phyloP scores from a whole-genome alignment of 2,329 filamentous ascomycete genomes.

The Bipolaris victoriae region DNA sequence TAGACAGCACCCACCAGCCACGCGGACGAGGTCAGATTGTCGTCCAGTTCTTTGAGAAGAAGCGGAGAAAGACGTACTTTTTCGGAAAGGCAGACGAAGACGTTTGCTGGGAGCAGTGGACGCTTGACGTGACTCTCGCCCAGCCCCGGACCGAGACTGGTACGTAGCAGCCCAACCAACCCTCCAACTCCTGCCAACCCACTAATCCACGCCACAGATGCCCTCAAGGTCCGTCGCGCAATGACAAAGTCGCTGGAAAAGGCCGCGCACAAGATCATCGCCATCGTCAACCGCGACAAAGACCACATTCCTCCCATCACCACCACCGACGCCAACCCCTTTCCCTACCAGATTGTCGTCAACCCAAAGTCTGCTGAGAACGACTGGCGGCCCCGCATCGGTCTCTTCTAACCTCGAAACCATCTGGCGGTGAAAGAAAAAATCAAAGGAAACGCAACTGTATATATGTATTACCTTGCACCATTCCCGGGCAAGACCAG shows the following conservation, averaged over 20 bases:
- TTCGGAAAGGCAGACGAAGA: slow-evolving; percentile 85
- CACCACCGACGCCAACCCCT: slow-evolving; percentile 88
- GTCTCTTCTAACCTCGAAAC: slow-evolving; percentile 47
- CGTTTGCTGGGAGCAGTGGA: slow-evolving; percentile 97
- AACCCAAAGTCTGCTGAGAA: slow-evolving; percentile 71
- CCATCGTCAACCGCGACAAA: slow-evolving; percentile 84
- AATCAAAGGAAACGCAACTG: slow-evolving; percentile 13
- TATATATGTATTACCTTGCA: slow-evolving; percentile 32
- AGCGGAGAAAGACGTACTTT: slow-evolving; percentile 75
- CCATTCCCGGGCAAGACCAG: slow-evolving; percentile 16
- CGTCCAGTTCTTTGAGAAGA: slow-evolving; percentile 95
- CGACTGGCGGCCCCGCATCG: slow-evolving; percentile 79
- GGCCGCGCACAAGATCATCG: slow-evolving; percentile 87
- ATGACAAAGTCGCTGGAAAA: slow-evolving; percentile 91
- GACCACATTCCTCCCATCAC: slow-evolving; percentile 98
- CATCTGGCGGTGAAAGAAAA: background rate
- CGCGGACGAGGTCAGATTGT: slow-evolving; percentile 77
- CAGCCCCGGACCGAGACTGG: slow-evolving; percentile 87
- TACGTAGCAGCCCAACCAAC: slow-evolving; percentile 52
- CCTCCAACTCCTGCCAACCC: background rate
- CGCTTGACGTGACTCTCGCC: slow-evolving; percentile 88
- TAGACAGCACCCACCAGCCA: slow-evolving; percentile 63
- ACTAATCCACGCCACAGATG: slow-evolving; percentile 63
- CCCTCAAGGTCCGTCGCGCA: slow-evolving; percentile 83
- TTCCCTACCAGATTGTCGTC: slow-evolving; percentile 90